Percentiles rank a stretch among this genome's conserved stretches.
phyloP scores from a whole-genome alignment of 2,329 filamentous ascomycete species.

The Nemania diffusa region DNA sequence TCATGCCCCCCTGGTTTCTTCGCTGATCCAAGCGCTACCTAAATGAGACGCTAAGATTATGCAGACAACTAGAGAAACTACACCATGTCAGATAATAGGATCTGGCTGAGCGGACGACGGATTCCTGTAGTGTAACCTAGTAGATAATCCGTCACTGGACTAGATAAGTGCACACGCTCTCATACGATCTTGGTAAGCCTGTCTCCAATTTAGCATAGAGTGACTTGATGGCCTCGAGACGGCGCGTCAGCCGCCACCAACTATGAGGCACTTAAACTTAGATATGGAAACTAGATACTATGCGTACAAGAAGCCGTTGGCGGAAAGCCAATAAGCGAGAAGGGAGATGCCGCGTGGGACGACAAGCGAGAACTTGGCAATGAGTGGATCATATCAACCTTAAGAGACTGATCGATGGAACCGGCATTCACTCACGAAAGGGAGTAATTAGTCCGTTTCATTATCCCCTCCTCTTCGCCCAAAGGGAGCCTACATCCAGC shows the following conservation, averaged over 20 bases:
- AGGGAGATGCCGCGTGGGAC: conserved; percentile 7
- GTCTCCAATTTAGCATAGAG: not conserved
- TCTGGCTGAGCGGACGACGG: not conserved
- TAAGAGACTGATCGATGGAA: conserved; percentile 11
- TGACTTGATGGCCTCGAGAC: not conserved
- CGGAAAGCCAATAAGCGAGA: conserved; percentile 16
- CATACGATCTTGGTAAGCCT: conserved; percentile 6
- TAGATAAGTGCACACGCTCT: not conserved
- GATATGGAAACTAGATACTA: not conserved
- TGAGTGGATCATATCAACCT: conserved; percentile 13
- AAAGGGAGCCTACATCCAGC: conserved; percentile 13
- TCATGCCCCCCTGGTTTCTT: conserved; percentile 12
- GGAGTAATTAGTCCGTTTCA: conserved; percentile 11
- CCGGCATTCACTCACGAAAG: not conserved
- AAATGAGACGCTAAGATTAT: conserved; percentile 31
- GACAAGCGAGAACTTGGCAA: conserved; percentile 15
- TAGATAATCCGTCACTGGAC: conserved; percentile 3
- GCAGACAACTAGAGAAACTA: conserved; percentile 13
- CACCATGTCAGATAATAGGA: conserved; percentile 2
- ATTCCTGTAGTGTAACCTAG: too few relatives aligned
- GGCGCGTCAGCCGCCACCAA: not conserved
- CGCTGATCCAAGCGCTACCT: conserved; percentile 22
- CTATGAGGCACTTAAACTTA: not conserved
- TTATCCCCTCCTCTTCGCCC: conserved; percentile 8
- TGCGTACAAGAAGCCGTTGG: conserved; percentile 2